phyloP scores from a whole-genome alignment of 2,329 filamentous ascomycete genomes.

The Phaeomoniella chlamydospora region DNA sequence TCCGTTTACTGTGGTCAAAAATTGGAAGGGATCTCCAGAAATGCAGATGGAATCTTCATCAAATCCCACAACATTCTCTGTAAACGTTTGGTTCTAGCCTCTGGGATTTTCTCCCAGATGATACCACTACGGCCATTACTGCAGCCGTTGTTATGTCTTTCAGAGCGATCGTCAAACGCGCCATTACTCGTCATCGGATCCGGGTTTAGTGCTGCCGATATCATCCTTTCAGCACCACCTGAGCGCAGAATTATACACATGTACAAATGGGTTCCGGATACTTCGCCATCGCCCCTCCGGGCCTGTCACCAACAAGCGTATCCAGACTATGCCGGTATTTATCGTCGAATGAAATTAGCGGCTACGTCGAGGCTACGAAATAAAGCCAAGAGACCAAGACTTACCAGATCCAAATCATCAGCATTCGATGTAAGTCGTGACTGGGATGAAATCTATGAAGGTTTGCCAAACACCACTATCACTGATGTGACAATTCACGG shows the following conservation, averaged over 20 bases:
- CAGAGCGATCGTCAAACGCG: slow-evolving; percentile 4
- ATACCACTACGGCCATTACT: slow-evolving; percentile 36
- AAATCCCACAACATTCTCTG: slow-evolving; percentile 37
- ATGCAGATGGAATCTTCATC: slow-evolving; percentile 32
- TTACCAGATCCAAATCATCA: slow-evolving; percentile 23
- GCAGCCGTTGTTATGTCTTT: slow-evolving; percentile 25
- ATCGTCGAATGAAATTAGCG: slow-evolving; percentile 44
- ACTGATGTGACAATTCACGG: slow-evolving; percentile 16
- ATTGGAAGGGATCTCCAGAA: slow-evolving; percentile 28
- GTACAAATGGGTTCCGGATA: slow-evolving; percentile 44
- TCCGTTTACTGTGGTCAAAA: slow-evolving; percentile 27
- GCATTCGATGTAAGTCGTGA: slow-evolving; percentile 31
- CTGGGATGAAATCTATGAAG: slow-evolving; percentile 39
- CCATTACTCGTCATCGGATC: slow-evolving; percentile 45
- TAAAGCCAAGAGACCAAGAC: slow-evolving; percentile 12
- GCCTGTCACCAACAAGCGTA: slow-evolving; percentile 47
- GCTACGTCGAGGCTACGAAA: slow-evolving; percentile 11
- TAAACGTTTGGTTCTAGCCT: slow-evolving; percentile 42
- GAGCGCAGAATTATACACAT: slow-evolving; percentile 42
- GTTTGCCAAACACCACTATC: slow-evolving; percentile 38
- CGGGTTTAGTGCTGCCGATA: slow-evolving; percentile 47
- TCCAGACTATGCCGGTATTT: slow-evolving; percentile 46
- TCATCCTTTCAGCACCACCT: slow-evolving; percentile 38
- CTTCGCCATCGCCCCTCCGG: slow-evolving; percentile 39
- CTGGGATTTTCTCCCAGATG: slow-evolving; percentile 42